phyloP scores from a whole-genome alignment of 129 eudicot genomes.

The Tagetes patula region DNA sequence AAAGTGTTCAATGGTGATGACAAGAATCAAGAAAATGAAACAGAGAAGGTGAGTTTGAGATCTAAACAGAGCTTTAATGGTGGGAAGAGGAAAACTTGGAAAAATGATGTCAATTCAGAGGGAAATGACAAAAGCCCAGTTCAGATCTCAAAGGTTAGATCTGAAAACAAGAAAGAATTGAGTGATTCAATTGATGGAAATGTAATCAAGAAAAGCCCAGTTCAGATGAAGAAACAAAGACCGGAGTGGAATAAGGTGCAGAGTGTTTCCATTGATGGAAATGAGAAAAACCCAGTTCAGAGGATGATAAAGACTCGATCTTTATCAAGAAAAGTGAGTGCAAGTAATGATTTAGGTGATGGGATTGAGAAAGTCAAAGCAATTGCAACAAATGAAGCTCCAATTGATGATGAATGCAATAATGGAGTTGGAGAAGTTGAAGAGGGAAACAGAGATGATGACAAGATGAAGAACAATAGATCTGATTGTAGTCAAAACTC shows the following conservation, averaged over 20 bases:
- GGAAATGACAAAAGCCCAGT: constrained; percentile 39
- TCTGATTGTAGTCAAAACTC: constrained; percentile 39
- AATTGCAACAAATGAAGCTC: not conserved
- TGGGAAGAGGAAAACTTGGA: constrained; percentile 84
- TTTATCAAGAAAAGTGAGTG: constrained; percentile 34
- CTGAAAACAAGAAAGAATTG: constrained; percentile 49
- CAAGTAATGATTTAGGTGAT: constrained; percentile 17
- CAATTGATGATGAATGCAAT: constrained; percentile 19
- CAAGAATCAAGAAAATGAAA: constrained; percentile 21
- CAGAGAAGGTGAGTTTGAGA: constrained; percentile 36
- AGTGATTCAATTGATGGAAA: constrained; percentile 48
- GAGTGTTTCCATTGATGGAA: constrained; percentile 36
- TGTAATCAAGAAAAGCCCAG: constrained; percentile 46
- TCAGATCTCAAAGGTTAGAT: constrained; percentile 59
- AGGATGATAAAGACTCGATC: constrained; percentile 28
- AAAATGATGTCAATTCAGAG: constrained; percentile 56
- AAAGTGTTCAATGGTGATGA: constrained; percentile 53
- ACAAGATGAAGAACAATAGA: constrained; percentile 29
- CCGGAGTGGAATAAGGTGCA: constrained; percentile 30
- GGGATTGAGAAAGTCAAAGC: constrained; percentile 30
- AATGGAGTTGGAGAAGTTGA: constrained; percentile 26
- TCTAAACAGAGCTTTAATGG: constrained; percentile 46
- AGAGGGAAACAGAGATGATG: constrained; percentile 31
- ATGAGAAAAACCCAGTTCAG: constrained; percentile 37
- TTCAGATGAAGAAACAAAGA: constrained; percentile 44